Base-by-base conservation (phyloP, 768 basidiomycete species). In the Leccinum olivaceopallidum region DNA sequence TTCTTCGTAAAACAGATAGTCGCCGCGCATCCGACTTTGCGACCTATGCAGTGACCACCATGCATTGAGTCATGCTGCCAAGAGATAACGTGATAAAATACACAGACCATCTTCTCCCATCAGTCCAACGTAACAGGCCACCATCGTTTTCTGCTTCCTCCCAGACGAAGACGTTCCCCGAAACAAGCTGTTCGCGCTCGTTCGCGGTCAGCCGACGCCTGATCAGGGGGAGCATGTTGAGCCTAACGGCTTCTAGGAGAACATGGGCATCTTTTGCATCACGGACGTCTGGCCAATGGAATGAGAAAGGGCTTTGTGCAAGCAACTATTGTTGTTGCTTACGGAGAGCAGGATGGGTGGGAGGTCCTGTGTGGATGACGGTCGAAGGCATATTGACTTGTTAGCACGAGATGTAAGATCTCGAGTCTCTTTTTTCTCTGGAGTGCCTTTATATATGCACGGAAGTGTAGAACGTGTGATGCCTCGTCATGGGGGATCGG, bases 161-260 rank as follows among this genome's bases (percentile, higher is more conserved):
- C 90, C 90, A 92, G 42, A 92, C 90, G 66, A 90, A 92, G 47
- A 92, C 83, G 61, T 91, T 88, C 2, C 90, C 90, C 55, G 89
- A 88, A 42, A 71, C 70, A 5, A 92, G 77, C 47, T 86, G 83
- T 36, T 89, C 89, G 49, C 90, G 79, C 69, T 92, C 90, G 60
- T 76, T 84, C 4, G 85, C 78, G 13, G 86, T 81, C n/a, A 92
- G 77, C 9, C 90, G 83, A 20, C 88, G 83, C 60, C 81, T 87
- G 62, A 91, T 84, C 56, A 92, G 76, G 6, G 90, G 90, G 34
- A 92, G 77, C 44, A 88, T 77, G 62, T 85, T 85, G 53, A 83
- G 80, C 30, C 90, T 81, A 55, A 91, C 90, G 8, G 90, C 90
- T 71, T 92, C 89, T 52, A 92, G 79, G 49, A 92, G 76, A 51